Conservation (phyloP, 2,329 filamentous ascomycete species). For the Shiraia sp. region DNA sequence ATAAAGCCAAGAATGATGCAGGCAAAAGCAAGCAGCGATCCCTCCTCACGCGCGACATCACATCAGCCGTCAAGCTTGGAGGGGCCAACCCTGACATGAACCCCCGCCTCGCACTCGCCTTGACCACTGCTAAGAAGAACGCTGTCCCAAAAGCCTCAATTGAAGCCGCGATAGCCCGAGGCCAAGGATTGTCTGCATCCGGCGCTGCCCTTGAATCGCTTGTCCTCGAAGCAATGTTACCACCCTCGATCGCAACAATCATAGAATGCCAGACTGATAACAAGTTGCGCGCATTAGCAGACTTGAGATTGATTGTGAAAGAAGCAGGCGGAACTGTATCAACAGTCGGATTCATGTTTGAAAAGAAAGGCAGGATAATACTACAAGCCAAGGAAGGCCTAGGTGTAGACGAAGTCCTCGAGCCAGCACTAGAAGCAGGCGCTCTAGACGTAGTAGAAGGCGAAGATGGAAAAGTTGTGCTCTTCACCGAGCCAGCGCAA, state of each 20-base stretch:
- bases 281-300: slow-evolving; percentile 72
- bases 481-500: slow-evolving; percentile 70
- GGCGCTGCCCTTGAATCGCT: slow-evolving; percentile 77
- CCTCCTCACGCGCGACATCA: slow-evolving; percentile 71
- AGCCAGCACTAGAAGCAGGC: slow-evolving; percentile 83
- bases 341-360: slow-evolving; percentile 82
- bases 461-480: slow-evolving; percentile 69
- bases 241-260: slow-evolving; percentile 73
- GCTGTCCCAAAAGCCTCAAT: slow-evolving; percentile 84
- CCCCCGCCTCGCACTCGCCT: slow-evolving; percentile 71
- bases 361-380: slow-evolving; percentile 74
- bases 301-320: slow-evolving; percentile 73
- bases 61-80: slow-evolving; percentile 74
- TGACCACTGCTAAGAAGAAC: slow-evolving; percentile 79
- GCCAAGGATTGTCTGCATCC: slow-evolving; percentile 77
- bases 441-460: slow-evolving; percentile 73
- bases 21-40: slow-evolving; percentile 75
- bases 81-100: slow-evolving; percentile 76
- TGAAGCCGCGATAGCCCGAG: slow-evolving; percentile 82
- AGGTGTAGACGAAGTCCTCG: slow-evolving; percentile 71
- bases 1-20: slow-evolving; percentile 84
- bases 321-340: slow-evolving; percentile 70
- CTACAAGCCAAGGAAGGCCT: slow-evolving; percentile 64
- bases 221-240: slow-evolving; percentile 79
- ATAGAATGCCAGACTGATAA: slow-evolving; percentile 86